Base-by-base conservation (phyloP, 1,139 yeast genomes). In the Yamadazyma jaroonii region DNA sequence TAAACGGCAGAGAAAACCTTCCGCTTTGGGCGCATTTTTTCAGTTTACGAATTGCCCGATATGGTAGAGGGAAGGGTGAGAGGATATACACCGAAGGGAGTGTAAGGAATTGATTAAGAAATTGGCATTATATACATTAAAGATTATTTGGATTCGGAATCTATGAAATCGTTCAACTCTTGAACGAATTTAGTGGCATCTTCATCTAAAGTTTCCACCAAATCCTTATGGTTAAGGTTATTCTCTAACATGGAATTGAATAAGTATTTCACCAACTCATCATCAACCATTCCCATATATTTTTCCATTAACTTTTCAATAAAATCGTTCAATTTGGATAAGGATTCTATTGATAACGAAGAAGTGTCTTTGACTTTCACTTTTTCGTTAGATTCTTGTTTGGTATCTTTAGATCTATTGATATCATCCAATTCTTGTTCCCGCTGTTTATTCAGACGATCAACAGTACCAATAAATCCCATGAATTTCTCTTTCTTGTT, bases 201-300 rank as follows among this genome's bases (percentile, higher is more conserved):
- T 27, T 78, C 82, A 42, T 79, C 81, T 29, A 77, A 56, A 1
- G 80, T 73, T 45, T 79, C 81, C 7, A 56, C 54, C 35, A 79
- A 59, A 42, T 77, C 84, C 7, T 57, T 54, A 2, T 54, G 51
- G 3, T 44, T 42, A 11, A 64, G 52, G 37, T 59, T 59, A 28
- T 64, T 56, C 3, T 53, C 58, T 17, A 56, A 47, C 7, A 77
- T 52, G 31, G 70, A 74, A 6, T 67, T 66, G 9, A 56, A 48
- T 9, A 77, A 53, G 32, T 70, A 74, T 4, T 67, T 65, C 6
- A 68, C 57, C 44, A 79, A 61, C 22, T 74, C 70, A 5, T 72
- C 76, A 45, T 79, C 85, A 38, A 59, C 55, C 24, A 74, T 61
- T 0, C 84, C 84, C 36, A 79, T 54, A 41, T 65, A 74, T 42